Conservation (phyloP, 495 filamentous ascomycete genomes). For the Annulohypoxylon moriforme region DNA sequence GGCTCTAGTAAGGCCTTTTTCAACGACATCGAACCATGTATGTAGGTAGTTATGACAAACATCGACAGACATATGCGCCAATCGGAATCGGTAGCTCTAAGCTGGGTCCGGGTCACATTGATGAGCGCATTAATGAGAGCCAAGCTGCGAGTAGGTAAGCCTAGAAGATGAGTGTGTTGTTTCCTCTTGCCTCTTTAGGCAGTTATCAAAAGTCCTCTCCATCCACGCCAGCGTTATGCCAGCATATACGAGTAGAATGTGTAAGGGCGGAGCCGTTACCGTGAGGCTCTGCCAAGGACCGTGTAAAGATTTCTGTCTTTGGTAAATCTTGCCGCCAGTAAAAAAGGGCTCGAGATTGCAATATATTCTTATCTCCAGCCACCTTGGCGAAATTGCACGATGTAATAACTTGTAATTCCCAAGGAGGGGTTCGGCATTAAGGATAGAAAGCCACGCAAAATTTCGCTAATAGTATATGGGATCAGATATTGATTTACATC, state of each 20-base stretch:
- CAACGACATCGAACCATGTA: conserved; percentile 36
- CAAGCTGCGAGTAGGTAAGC: conserved; percentile 29
- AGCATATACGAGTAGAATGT: conserved; percentile 37
- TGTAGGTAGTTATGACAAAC: conserved; percentile 30
- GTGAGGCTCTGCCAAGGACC: conserved; percentile 41
- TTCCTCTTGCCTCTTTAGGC: conserved; percentile 44
- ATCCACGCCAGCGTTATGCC: conserved; percentile 8
- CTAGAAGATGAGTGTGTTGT: conserved; percentile 9
- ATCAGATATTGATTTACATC: conserved; percentile 8
- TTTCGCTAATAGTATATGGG: conserved; percentile 1
- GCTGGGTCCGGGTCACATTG: conserved; percentile 29
- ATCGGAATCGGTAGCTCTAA: conserved; percentile 32
- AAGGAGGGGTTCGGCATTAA: conserved; percentile 3
- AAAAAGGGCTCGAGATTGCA: conserved; percentile 9
- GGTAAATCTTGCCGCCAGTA: conserved; percentile 13
- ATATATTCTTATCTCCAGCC: conserved; percentile 15
- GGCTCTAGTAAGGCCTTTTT: conserved; percentile 36
- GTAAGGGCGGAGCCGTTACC: conserved; percentile 12
- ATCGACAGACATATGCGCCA: conserved; percentile 14
- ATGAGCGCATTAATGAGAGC: conserved; percentile 40
- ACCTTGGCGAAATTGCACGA: conserved; percentile 26
- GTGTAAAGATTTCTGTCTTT: conserved; percentile 27
- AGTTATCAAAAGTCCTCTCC: conserved; percentile 34
- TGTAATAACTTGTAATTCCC: conserved; percentile 1
- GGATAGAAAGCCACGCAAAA: neutral